phyloP scores from a whole-genome alignment of 192 early-diverging fungal species.

The Coemansia sp. region DNA sequence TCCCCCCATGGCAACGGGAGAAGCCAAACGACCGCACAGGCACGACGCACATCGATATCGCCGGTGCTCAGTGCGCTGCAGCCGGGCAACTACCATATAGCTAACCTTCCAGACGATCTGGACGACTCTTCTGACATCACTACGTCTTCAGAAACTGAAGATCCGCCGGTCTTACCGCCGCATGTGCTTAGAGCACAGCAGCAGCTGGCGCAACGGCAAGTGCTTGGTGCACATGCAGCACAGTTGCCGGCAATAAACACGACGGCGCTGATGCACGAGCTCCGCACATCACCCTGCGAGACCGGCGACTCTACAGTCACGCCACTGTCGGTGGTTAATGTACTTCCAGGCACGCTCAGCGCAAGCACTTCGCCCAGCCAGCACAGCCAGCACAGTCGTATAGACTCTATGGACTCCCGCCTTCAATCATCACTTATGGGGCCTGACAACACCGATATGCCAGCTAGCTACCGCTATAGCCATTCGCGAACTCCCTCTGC shows the following conservation, averaged over 20 bases:
- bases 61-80: conserved; percentile 45
- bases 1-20: neutral
- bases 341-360: conserved; percentile 22
- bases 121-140: conserved; percentile 32
- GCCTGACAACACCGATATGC: conserved; percentile 14
- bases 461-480: conserved; percentile 5
- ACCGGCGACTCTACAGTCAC: conserved; percentile 43
- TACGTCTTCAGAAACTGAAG: conserved; percentile 10
- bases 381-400: conserved; percentile 7
- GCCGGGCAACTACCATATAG: conserved; percentile 50
- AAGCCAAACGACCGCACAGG: neutral
- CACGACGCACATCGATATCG: conserved; percentile 33
- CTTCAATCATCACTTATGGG: conserved; percentile 19
- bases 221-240: neutral
- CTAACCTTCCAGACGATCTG: conserved; percentile 44
- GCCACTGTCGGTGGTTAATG: conserved; percentile 49
- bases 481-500: conserved; percentile 25
- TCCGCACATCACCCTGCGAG: conserved; percentile 26
- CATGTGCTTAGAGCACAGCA: conserved; percentile 8
- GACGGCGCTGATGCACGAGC: conserved; percentile 8
- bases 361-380: conserved; percentile 26
- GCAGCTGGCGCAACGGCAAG: neutral
- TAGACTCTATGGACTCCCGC: neutral
- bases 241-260: conserved; percentile 35
- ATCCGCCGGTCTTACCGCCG: neutral